Evolutionary conservation across 345 rosid species (phyloP).

Genomic region (Gossypium australe): DNA sequence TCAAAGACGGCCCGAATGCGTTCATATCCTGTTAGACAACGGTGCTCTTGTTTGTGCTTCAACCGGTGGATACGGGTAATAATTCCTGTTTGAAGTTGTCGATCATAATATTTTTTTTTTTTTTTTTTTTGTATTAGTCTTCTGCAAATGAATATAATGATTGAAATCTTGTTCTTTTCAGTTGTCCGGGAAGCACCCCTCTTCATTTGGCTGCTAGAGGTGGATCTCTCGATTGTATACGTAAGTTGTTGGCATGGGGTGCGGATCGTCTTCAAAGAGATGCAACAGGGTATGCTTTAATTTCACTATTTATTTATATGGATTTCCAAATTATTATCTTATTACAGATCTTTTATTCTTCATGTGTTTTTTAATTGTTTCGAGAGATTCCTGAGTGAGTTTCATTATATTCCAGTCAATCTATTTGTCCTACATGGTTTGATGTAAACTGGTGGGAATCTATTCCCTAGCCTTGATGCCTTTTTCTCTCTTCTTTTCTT

Average conservation of each 20-base stretch:
- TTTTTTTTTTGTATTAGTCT: neutral
- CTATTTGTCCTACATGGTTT: neutral
- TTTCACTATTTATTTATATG: neutral
- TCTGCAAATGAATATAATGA: neutral
- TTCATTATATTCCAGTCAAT: neutral
- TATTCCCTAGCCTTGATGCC: neutral
- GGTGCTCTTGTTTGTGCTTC: slow-evolving; percentile 97
- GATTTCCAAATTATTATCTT: neutral
- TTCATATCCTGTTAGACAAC: slow-evolving; percentile 67
- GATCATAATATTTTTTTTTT: neutral
- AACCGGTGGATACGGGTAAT: slow-evolving; percentile 88
- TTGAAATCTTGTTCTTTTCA: slow-evolving; percentile 29
- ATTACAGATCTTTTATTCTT: neutral
- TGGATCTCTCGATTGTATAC: slow-evolving; percentile 90
- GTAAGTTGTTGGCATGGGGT: slow-evolving; percentile 91
- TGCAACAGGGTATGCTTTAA: slow-evolving; percentile 60
- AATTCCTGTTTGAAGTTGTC: neutral
- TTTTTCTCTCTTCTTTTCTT: neutral
- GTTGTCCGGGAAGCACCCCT: slow-evolving; percentile 90
- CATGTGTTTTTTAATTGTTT: neutral
- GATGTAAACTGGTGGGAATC: neutral
- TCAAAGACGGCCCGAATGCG: slow-evolving; percentile 81
- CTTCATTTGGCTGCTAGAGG: slow-evolving; percentile 99
- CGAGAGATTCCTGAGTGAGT: neutral
- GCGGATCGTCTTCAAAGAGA: slow-evolving; percentile 97